These are phyloP conservation scores for Colletotrichum trifolii DNA, from an alignment of 2,329 filamentous ascomycete species.

Conservation along the genomic window DNA sequence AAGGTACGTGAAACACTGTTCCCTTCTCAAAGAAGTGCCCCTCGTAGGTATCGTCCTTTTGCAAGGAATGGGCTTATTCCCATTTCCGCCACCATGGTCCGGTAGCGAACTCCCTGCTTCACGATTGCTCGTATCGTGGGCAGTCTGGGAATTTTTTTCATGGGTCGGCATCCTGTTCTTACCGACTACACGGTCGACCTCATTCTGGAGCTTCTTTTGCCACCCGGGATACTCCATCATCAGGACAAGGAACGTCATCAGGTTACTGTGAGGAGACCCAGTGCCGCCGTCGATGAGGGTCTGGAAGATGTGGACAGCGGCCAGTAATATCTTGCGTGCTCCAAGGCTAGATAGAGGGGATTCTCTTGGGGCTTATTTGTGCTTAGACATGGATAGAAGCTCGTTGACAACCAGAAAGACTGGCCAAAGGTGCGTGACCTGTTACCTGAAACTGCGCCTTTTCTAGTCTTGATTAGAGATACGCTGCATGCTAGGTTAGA, in stretches of 20 bases:
- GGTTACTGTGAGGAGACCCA: conserved; percentile 46
- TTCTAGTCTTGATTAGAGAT: too few relatives aligned
- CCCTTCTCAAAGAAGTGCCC: not conserved
- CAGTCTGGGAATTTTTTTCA: conserved; percentile 46
- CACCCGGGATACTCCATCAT: conserved; percentile 46
- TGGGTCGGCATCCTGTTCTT: conserved; percentile 46
- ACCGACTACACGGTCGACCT: conserved; percentile 51
- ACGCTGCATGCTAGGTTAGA: too few relatives aligned
- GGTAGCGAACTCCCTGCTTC: not conserved
- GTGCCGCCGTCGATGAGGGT: conserved; percentile 49
- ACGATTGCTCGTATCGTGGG: not conserved
- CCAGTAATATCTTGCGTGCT: too few relatives aligned
- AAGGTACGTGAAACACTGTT: not conserved
- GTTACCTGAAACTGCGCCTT: too few relatives aligned
- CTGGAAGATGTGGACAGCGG: conserved; percentile 38
- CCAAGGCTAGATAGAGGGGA: too few relatives aligned
- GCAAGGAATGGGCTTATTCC: not conserved
- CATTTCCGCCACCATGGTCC: not conserved
- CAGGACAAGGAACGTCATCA: conserved; percentile 41
- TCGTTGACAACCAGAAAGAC: rapidly evolving
- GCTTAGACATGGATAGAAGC: too few relatives aligned
- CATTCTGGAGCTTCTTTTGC: conserved; percentile 48
- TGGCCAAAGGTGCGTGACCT: too few relatives aligned
- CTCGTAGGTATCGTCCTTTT: not conserved
- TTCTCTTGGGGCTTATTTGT: too few relatives aligned